These are phyloP conservation scores for Chaetomium sp. DNA, from an alignment of 2,329 filamentous ascomycete genomes.

Conservation along the genomic window DNA sequence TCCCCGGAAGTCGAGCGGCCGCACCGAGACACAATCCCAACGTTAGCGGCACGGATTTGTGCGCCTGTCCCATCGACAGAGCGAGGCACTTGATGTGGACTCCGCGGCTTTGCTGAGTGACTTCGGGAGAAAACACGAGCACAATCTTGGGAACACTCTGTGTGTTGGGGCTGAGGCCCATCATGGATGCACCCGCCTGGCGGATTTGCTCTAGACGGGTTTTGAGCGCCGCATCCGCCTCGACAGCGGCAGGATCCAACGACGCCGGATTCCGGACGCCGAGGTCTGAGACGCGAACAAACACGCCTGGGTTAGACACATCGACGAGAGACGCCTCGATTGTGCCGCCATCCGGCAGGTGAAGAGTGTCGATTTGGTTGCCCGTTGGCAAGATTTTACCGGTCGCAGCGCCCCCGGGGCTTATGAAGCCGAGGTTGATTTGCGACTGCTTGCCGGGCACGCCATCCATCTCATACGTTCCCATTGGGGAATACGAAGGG, in stretches of 20 bases:
- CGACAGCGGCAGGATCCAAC: constrained; percentile 38
- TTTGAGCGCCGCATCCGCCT: constrained; percentile 40
- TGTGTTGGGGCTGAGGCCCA: constrained; percentile 45
- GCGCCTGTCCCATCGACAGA: constrained; percentile 50
- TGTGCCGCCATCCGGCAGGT: constrained; percentile 35
- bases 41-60: constrained; percentile 48
- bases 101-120: constrained; percentile 26
- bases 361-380: constrained; percentile 39
- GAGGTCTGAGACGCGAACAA: constrained; percentile 42
- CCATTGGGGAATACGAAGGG: constrained; percentile 37
- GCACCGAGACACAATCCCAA: constrained; percentile 46
- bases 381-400: constrained; percentile 46
- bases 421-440: constrained; percentile 44
- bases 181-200: constrained; percentile 42
- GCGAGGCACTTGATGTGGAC: constrained; percentile 51
- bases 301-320: constrained; percentile 47
- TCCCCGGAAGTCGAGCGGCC: constrained; percentile 46
- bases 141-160: constrained; percentile 51
- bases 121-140: constrained; percentile 43
- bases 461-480: constrained; percentile 46
- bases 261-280: constrained; percentile 29
- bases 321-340: constrained; percentile 46
- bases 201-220: constrained; percentile 43
- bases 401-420: constrained; percentile 47
- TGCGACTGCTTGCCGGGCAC: constrained; percentile 43